Conservation (phyloP, 352 stramenopile species). For the Pythium rhizo-oryzae region DNA sequence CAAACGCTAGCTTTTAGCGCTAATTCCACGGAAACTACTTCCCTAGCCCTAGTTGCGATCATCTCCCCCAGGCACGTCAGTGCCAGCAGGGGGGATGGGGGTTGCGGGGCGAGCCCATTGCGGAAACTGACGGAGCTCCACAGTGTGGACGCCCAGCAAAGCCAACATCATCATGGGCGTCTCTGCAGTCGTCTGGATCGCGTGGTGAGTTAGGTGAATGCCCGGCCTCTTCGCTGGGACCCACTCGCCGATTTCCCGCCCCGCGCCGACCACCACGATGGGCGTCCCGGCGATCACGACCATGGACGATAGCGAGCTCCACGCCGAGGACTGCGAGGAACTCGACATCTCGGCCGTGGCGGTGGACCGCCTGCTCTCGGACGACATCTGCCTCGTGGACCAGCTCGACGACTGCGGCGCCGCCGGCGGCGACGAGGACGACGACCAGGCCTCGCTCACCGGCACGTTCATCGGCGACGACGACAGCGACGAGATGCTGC, state of each 20-base stretch:
- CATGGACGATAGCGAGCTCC: background rate
- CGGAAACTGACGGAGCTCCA: no score
- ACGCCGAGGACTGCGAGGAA: slow-evolving; percentile 43
- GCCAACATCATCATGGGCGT: no score
- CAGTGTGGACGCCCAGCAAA: background rate
- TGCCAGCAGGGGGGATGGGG: background rate
- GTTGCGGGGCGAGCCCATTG: background rate
- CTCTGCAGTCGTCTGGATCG: no score
- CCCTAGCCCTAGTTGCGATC: background rate
- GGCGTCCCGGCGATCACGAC: background rate
- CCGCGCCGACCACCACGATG: background rate
- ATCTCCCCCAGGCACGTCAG: slow-evolving; percentile 2
- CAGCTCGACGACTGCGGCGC: slow-evolving; percentile 30
- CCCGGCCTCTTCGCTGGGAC: no score
- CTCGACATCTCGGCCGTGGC: slow-evolving; percentile 26
- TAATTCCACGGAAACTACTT: background rate
- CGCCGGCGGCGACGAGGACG: slow-evolving; percentile 37
- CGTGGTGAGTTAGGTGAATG: no score
- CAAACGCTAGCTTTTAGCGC: background rate
- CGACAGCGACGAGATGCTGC: slow-evolving; percentile 29
- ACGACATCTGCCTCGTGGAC: slow-evolving; percentile 47
- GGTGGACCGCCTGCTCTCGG: slow-evolving; percentile 44
- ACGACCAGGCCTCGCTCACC: slow-evolving; percentile 39
- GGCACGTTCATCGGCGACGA: slow-evolving; percentile 36
- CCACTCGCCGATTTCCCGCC: background rate